Base-by-base conservation (phyloP, 2,329 filamentous ascomycete genomes). In the Colletotrichum sp. region DNA sequence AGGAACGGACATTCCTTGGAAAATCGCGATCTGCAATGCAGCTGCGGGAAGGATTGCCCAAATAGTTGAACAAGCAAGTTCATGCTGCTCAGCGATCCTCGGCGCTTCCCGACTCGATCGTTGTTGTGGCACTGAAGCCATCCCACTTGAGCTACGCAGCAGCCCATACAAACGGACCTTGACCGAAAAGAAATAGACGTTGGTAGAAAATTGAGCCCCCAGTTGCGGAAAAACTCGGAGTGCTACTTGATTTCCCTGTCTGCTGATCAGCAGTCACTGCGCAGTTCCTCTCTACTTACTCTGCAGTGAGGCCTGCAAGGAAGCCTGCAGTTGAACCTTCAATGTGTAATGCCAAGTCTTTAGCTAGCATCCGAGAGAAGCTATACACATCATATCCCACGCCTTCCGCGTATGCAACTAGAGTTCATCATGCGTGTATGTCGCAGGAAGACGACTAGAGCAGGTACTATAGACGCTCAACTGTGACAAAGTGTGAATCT, bases 171-270 rank as follows among this genome's bases (percentile, higher is more conserved):
- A 44, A 10, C 16, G 39, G 39, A 44, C 8, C 39, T 44, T 44
- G 39, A 18, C 39, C 39, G 39, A 44, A n/a, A 1, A n/a, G 0
- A 44, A n/a, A 4, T 0, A n/a, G 39, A 10, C 8, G 0, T 44
- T 12, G 16, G 39, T 44, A 2, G 39, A n/a, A 44, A 4, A 6
- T n/a, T 44, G 18, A 44, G 39, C 18, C 18, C 18, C 39, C 39
- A n/a, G 18, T n/a, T 44, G 16, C 39, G 39, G 18, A 2, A 10
- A 2, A 44, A n/a, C 1, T 44, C 18, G 39, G 39, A n/a, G 16
- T 18, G 16, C 18, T 44, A 1, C 39, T 44, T n/a, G 39, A 10
- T 44, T 44, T 44, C 39, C 8, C 16, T 44, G 39, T n/a, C 39
- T 44, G 39, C 9, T n/a, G 1, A 44, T 18, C 39, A n/a, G 16